Conservation (phyloP, 306 rosid species). For the Amphicarpaea edgeworthii region DNA sequence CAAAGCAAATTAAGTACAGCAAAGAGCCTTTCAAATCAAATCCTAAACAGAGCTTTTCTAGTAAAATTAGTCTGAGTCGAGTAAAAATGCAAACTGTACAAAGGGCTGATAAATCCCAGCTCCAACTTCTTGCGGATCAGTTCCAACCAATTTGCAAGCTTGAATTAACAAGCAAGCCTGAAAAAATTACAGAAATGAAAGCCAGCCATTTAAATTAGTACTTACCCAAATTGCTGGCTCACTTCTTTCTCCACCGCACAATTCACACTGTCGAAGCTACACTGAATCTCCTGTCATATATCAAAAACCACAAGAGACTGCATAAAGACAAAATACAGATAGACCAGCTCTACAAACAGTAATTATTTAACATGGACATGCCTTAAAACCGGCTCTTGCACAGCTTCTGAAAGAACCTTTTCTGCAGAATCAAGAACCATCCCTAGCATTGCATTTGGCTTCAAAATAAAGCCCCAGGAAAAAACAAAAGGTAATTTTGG, state of each 20-base stretch:
- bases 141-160: conserved; percentile 39
- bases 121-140: conserved; percentile 32
- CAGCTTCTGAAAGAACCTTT: conserved; percentile 50
- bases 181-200: conserved; percentile 63
- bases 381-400: conserved; percentile 62
- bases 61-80: conserved; percentile 14
- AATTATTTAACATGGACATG: conserved; percentile 51
- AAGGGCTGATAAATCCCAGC: neutral
- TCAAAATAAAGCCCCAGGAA: conserved; percentile 46
- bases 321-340: conserved; percentile 60
- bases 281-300: conserved; percentile 60
- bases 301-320: conserved; percentile 41
- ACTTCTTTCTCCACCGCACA: conserved; percentile 22
- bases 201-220: conserved; percentile 79
- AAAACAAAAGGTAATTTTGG: conserved; percentile 42
- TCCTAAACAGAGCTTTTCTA: conserved; percentile 33
- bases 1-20: neutral
- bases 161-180: conserved; percentile 56
- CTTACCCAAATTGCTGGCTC: conserved; percentile 84
- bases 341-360: conserved; percentile 14
- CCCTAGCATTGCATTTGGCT: conserved; percentile 65
- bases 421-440: conserved; percentile 54
- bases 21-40: conserved; percentile 24
- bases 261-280: conserved; percentile 53
- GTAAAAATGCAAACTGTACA: conserved; percentile 41